Base-by-base conservation (phyloP, 1,139 yeast species). In the Ogataea hybrid region DNA sequence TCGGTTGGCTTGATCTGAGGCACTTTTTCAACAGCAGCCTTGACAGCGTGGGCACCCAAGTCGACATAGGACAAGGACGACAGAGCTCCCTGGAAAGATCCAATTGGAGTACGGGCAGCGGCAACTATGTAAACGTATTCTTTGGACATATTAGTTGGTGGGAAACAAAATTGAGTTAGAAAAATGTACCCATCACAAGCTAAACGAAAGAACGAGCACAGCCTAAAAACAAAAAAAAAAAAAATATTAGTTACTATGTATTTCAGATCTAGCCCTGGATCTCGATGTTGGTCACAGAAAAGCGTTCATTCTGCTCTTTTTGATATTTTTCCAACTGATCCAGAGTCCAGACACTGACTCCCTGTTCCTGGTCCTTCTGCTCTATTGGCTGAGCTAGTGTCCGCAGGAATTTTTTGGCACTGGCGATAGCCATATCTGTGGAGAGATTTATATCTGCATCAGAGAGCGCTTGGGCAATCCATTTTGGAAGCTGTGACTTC, bases 371-470 rank as follows among this genome's bases (percentile, higher is more conserved):
- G 58, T 92, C 97, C 50, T 85, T 82, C 1, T 89, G 86, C 58
- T 89, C 82, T 1, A 88, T 73, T 0, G 98, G 97, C 63, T 92
- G 99, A 0, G 98, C 97, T 77, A 90, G 80, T 4, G 90, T 84
- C 54, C 97, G 72, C 59, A 92, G 70, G 59, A 92, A 92, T 64
- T 89, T 90, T 60, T 88, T 90, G 2, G 97, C 95, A 42, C 86
- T 82, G 0, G 97, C 96, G 44, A 92, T 75, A 0, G 97, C 97
- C 97, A 92, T 92, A 67, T 92, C 99, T 0, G 97, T 92, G 0
- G 97, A 89, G 43, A 92, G 68, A 54, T 90, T 92, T 2, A 87
- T 77, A 58, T 92, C 97, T 0, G 97, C 90, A 59, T 92, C 97
- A 25, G 84, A 70, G 45, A 92, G 73, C 1, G 92, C 97, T 58